Percentiles rank a stretch among this genome's conserved stretches.
phyloP scores from a whole-genome alignment of 2,329 filamentous ascomycete species.

The Coniochaeta prunicola region DNA sequence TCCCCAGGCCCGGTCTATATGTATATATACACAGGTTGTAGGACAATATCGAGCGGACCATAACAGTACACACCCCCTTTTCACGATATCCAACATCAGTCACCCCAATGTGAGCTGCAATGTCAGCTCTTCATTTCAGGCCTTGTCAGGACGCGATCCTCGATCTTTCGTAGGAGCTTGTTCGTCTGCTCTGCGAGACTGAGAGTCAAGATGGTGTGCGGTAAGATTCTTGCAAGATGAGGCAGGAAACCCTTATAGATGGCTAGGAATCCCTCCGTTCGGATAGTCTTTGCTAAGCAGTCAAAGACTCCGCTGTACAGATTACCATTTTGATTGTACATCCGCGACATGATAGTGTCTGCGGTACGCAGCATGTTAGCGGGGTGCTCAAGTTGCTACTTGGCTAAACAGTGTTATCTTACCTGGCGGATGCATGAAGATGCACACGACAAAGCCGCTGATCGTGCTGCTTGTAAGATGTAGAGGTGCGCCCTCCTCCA shows the following conservation, averaged over 20 bases:
- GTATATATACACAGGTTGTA: not conserved
- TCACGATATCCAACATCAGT: not conserved
- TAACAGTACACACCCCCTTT: not conserved
- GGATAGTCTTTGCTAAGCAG: conserved; percentile 83
- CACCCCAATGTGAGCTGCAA: not conserved
- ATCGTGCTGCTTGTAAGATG: conserved; percentile 83
- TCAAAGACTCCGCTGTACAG: conserved; percentile 92
- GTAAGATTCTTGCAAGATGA: conserved; percentile 86
- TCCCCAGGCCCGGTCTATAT: not conserved
- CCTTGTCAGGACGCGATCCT: conserved; percentile 43
- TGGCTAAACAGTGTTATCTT: conserved; percentile 21
- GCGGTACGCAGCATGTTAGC: conserved; percentile 1
- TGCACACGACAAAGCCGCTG: conserved; percentile 94
- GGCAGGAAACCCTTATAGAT: conserved; percentile 98
- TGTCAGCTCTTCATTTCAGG: conserved; percentile 1
- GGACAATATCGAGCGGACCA: not conserved
- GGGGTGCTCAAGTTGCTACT: not conserved
- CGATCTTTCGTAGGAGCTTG: conserved; percentile 77
- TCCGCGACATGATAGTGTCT: conserved; percentile 96
- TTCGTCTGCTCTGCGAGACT: conserved; percentile 95
- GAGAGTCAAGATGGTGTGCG: conserved; percentile 90
- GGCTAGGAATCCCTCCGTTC: conserved; percentile 82
- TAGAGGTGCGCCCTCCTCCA: conserved; percentile 84
- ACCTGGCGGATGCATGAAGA: conserved; percentile 96
- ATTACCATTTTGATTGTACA: conserved; percentile 98